phyloP scores from a whole-genome alignment of 2,329 filamentous ascomycete genomes.

The Achaetomium macrosporum region DNA sequence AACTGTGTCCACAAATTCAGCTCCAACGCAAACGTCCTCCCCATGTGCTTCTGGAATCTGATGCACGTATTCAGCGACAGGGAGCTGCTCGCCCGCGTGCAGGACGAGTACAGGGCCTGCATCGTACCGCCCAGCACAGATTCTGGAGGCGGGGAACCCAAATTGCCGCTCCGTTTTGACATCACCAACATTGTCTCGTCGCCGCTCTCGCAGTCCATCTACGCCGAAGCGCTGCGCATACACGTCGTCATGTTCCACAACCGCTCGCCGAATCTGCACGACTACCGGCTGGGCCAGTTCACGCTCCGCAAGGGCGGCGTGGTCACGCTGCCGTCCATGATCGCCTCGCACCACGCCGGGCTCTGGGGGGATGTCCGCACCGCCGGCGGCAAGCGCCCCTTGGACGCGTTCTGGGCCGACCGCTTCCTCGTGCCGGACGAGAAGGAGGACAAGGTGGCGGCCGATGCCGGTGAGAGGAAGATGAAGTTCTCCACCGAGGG shows the following conservation, averaged over 20 bases:
- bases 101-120: background rate
- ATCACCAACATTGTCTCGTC: background rate
- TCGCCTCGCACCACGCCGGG: no score
- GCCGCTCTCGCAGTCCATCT: background rate
- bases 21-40: background rate
- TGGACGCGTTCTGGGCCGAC: background rate
- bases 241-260: background rate
- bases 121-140: background rate
- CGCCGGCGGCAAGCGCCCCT: background rate
- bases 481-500: background rate
- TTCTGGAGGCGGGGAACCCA: no score
- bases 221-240: background rate
- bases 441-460: background rate
- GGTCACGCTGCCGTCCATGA: background rate
- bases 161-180: background rate
- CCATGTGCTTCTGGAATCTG: background rate
- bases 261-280: background rate
- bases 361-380: background rate
- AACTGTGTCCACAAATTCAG: background rate
- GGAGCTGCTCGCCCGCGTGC: background rate
- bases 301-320: background rate
- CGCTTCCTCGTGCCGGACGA: background rate
- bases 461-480: background rate
- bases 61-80: background rate
- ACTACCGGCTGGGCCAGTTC: background rate